phyloP scores from a whole-genome alignment of 441 rosid genomes.

The Populus hybrid region DNA sequence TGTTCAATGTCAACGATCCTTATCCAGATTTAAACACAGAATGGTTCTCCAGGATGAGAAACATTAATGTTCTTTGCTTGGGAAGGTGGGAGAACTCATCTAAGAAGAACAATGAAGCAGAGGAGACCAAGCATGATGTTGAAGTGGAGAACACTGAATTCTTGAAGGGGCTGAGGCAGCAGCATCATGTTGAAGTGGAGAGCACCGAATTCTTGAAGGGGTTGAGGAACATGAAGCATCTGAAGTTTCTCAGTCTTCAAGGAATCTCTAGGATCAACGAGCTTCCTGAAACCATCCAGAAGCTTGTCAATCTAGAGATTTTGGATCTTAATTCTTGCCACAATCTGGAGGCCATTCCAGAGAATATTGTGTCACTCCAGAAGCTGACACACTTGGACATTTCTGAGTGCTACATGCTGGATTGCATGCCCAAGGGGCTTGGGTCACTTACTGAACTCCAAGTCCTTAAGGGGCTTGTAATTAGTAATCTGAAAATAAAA shows the following conservation, averaged over 20 bases:
- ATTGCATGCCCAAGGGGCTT: slow-evolving; percentile 41
- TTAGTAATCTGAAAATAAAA: neutral
- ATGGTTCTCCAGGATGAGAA: slow-evolving; percentile 25
- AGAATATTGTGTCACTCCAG: slow-evolving; percentile 38
- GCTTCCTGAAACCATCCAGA: slow-evolving; percentile 32
- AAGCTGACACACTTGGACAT: slow-evolving; percentile 44
- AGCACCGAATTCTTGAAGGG: slow-evolving; percentile 38
- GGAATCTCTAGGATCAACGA: slow-evolving; percentile 52
- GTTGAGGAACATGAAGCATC: slow-evolving; percentile 33
- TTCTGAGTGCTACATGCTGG: slow-evolving; percentile 51
- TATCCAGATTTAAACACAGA: slow-evolving; percentile 41
- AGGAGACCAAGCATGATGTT: slow-evolving; percentile 36
- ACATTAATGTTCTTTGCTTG: slow-evolving; percentile 35
- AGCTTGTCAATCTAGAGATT: slow-evolving; percentile 36
- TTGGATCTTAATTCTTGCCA: slow-evolving; percentile 61
- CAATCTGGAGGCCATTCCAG: slow-evolving; percentile 50
- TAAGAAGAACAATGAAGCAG: slow-evolving; percentile 41
- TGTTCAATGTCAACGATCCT: slow-evolving; percentile 42
- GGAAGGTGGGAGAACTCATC: slow-evolving; percentile 54
- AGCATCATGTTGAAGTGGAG: slow-evolving; percentile 51
- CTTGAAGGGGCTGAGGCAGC: slow-evolving; percentile 33
- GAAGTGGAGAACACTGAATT: slow-evolving; percentile 45
- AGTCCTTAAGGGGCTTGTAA: slow-evolving; percentile 26
- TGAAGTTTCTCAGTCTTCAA: slow-evolving; percentile 51
- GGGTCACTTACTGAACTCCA: slow-evolving; percentile 20